phyloP scores from a whole-genome alignment of 83 land plant species.

The Picea abies region DNA sequence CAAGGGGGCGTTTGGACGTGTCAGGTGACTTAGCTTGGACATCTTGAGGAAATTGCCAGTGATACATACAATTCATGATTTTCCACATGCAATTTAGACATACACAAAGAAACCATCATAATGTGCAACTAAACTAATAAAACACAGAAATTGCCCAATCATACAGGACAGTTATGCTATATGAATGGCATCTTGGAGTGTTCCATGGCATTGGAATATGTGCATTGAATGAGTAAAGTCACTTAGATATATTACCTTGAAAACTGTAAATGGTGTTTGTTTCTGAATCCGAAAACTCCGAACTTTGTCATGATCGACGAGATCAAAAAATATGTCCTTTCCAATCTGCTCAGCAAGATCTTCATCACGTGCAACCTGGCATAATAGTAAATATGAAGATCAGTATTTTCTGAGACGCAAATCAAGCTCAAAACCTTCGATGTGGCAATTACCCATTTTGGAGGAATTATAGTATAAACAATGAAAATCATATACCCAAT shows the following conservation, averaged over 20 bases:
- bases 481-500: not conserved
- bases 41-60: too few species aligned
- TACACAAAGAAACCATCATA: not conserved
- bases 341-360: constrained; percentile 91
- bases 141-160: not conserved
- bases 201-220: not conserved
- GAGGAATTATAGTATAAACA: not conserved
- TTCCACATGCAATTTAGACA: too few species aligned
- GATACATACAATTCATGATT: too few species aligned
- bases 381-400: not conserved
- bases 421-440: not conserved
- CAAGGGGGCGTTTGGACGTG: too few species aligned
- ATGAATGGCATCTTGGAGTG: not conserved
- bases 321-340: constrained; percentile 87
- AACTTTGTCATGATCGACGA: constrained; percentile 94
- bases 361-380: constrained; percentile 82
- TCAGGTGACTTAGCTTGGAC: too few species aligned
- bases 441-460: not conserved
- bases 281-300: constrained; percentile 84
- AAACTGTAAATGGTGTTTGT: constrained; percentile 57
- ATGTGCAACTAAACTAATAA: not conserved
- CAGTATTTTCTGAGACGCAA: not conserved
- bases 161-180: not conserved
- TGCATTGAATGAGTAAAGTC: not conserved
- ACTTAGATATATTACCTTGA: constrained; percentile 47